Evolutionary conservation across 2,329 filamentous ascomycete species (phyloP).

Genomic region (Cladosporium sp.): DNA sequence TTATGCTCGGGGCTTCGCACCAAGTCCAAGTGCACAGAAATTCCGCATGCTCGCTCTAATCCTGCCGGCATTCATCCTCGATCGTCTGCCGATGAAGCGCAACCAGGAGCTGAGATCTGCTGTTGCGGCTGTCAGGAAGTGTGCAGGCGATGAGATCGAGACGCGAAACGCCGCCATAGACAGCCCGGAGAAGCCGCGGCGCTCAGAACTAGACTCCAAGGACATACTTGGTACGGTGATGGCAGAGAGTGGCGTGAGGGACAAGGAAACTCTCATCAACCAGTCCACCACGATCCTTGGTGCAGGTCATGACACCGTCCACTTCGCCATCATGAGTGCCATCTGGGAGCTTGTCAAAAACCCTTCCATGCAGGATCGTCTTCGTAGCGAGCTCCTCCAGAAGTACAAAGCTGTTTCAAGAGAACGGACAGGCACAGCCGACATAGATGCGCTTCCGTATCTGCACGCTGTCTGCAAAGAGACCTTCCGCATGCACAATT

Average conservation of each 20-base stretch:
- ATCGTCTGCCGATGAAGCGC: slow-evolving; percentile 44
- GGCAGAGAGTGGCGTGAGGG: slow-evolving; percentile 48
- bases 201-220: slow-evolving; percentile 22
- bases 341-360: slow-evolving; percentile 65
- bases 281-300: slow-evolving; percentile 55
- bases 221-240: slow-evolving; percentile 48
- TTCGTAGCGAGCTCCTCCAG: slow-evolving; percentile 64
- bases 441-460: slow-evolving; percentile 42
- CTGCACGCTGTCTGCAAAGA: slow-evolving; percentile 47
- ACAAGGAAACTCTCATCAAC: slow-evolving; percentile 46
- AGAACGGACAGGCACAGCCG: background rate
- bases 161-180: slow-evolving; percentile 34
- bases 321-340: slow-evolving; percentile 71
- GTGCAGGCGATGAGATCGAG: background rate
- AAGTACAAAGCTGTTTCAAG: slow-evolving; percentile 47
- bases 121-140: background rate
- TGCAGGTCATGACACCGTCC: slow-evolving; percentile 70
- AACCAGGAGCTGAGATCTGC: slow-evolving; percentile 27
- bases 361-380: slow-evolving; percentile 59
- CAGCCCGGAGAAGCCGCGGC: slow-evolving; percentile 36
- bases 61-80: slow-evolving; percentile 30
- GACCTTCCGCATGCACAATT: slow-evolving; percentile 43
- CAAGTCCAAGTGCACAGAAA: background rate
- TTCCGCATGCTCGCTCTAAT: slow-evolving; percentile 8
- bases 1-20: slow-evolving; percentile 34